Conservation (phyloP, 2,329 filamentous ascomycete genomes). For the Aspergillus quadrilineatus region DNA sequence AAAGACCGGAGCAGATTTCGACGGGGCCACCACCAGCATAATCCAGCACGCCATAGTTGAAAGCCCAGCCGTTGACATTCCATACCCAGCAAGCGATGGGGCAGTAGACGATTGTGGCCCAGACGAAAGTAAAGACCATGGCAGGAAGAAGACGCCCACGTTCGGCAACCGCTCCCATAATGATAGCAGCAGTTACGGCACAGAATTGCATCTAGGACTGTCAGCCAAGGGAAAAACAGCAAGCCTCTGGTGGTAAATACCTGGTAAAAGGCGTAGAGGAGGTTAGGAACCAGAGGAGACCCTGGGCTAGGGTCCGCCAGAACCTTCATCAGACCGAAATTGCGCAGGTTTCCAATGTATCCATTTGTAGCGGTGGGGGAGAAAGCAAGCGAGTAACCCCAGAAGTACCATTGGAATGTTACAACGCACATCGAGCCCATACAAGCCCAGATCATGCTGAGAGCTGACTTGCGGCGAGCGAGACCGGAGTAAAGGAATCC, state of each 20-base stretch:
- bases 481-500: slow-evolving; percentile 97
- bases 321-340: slow-evolving; percentile 85
- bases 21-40: slow-evolving; percentile 96
- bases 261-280: slow-evolving; percentile 94
- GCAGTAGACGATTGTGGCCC: slow-evolving; percentile 97
- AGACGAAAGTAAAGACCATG: slow-evolving; percentile 94
- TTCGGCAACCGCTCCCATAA: slow-evolving; percentile 89
- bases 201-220: slow-evolving; percentile 85
- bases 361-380: slow-evolving; percentile 76
- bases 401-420: slow-evolving; percentile 99
- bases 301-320: slow-evolving; percentile 82
- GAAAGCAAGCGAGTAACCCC: slow-evolving; percentile 96
- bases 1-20: slow-evolving; percentile 92
- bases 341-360: slow-evolving; percentile 85
- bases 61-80: slow-evolving; percentile 93
- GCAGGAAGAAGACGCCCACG: slow-evolving; percentile 87
- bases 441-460: slow-evolving; percentile 95
- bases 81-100: slow-evolving; percentile 95
- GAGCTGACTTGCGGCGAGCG: slow-evolving; percentile 93
- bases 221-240: neutral
- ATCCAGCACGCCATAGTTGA: slow-evolving; percentile 86
- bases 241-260: slow-evolving; percentile 40
- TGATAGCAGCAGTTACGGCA: slow-evolving; percentile 84
- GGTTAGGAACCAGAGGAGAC: slow-evolving; percentile 80
- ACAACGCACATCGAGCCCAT: slow-evolving; percentile 91